These are phyloP conservation scores for Botrytis aclada DNA, from an alignment of 2,329 filamentous ascomycete genomes.

Conservation along the genomic window DNA sequence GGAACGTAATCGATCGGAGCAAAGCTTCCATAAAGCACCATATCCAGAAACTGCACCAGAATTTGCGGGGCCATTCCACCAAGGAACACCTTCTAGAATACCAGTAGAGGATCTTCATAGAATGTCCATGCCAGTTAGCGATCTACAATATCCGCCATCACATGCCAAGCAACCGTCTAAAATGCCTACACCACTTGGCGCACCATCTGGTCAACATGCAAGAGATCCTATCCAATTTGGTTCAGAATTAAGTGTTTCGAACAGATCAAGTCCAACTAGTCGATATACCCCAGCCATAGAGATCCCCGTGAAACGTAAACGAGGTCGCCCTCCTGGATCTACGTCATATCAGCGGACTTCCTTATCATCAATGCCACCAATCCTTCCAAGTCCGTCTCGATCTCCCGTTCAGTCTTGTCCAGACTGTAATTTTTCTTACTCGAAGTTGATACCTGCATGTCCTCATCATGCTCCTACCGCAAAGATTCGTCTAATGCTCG, in stretches of 20 bases:
- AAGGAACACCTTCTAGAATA: background rate
- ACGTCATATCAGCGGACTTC: background rate
- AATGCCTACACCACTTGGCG: background rate
- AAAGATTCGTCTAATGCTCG: constrained; percentile 9
- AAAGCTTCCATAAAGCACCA: too few species aligned
- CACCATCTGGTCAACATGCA: background rate
- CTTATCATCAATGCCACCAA: background rate
- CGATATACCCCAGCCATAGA: background rate
- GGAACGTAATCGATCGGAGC: background rate
- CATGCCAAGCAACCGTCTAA: too few species aligned
- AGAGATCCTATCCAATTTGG: background rate
- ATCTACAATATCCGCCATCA: background rate
- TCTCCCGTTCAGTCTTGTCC: background rate
- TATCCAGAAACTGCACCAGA: background rate
- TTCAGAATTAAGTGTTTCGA: background rate
- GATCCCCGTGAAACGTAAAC: constrained; percentile 2
- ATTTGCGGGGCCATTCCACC: background rate
- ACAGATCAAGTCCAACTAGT: background rate
- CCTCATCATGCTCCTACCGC: background rate
- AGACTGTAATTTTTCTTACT: background rate
- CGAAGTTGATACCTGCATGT: background rate
- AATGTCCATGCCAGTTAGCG: background rate
- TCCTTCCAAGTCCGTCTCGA: background rate
- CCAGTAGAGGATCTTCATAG: background rate
- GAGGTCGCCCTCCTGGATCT: background rate